Conservation (phyloP, 1,139 yeast genomes). For the Yamadazyma sp. region DNA sequence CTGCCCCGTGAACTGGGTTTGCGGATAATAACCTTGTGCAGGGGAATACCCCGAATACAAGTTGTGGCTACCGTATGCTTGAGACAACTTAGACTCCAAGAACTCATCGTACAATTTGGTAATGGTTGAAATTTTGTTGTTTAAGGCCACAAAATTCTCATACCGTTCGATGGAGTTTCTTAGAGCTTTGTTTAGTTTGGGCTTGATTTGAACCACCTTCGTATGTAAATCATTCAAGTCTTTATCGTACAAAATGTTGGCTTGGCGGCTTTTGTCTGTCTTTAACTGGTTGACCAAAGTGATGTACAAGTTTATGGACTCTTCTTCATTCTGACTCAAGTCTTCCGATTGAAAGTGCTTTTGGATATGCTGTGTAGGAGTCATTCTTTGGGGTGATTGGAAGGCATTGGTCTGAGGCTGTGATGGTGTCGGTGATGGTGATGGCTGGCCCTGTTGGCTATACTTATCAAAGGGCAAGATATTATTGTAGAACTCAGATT, state of each 20-base stretch:
- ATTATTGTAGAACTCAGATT: constrained; percentile 34
- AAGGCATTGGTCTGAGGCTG: constrained; percentile 8
- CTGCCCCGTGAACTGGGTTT: background rate
- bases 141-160: constrained; percentile 72
- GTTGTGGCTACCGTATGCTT: constrained; percentile 43
- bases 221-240: constrained; percentile 65
- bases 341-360: constrained; percentile 23
- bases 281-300: constrained; percentile 59
- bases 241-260: constrained; percentile 60
- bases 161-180: constrained; percentile 65
- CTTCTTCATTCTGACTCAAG: constrained; percentile 62
- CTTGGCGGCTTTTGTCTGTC: constrained; percentile 46
- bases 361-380: constrained; percentile 16
- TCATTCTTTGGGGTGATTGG: constrained; percentile 8
- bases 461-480: constrained; percentile 15
- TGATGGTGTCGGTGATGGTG: constrained; percentile 11
- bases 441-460: background rate
- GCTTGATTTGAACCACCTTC: constrained; percentile 64
- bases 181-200: constrained; percentile 70
- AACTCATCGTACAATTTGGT: constrained; percentile 76
- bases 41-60: constrained; percentile 10
- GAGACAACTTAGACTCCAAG: constrained; percentile 63
- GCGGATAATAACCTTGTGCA: constrained; percentile 2
- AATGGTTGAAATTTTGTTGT: constrained; percentile 78
- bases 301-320: constrained; percentile 67